Base-by-base conservation (phyloP, 2,329 filamentous ascomycete species). In the Neopestalotiopsis rosae region DNA sequence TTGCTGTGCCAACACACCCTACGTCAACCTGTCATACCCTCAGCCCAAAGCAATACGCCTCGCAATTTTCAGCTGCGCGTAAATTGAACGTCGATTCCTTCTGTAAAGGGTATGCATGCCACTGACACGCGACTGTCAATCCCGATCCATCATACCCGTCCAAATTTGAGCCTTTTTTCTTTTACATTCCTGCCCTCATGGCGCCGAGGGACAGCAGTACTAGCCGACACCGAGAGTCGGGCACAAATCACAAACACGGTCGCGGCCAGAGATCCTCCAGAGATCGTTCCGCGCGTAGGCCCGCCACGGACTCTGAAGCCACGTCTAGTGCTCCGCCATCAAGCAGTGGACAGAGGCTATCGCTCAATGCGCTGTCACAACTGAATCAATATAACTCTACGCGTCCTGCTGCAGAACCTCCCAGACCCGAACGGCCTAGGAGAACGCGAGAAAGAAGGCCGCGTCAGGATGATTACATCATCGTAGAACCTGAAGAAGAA, bases 291-390 rank as follows among this genome's bases (percentile, higher is more conserved):
- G 70, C 79, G 17, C 75, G 74, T 58, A 75, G 79, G n/a, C 73
- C 79, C 2, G 74, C 71, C 3, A 76, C 81, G 2, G 75, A 74
- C 5, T 76, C 79, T 0, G 81, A 83, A 30, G 80, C 79, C 4
- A 78, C 74, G n/a, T 69, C 76, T 12, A 73, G 74, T 40, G 72
- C 72, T 20, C 65, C 73, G 5, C 73, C 74, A 30, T 73, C 75
- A 4, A 34, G 69, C 34, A 24, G 42, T 17, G 42, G n/a, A 5
- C 78, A 75, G 49, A 69, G 76, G 5, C 76, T 86, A 32, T 86
- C 85, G 4, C 77, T 81, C 2, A 87, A 89, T 73, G 89, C 91
- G 5, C 80, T 95, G 63, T 90, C 90, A 13, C 88, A 90, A 75
- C 79, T 95, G 61, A 87, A 94, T 73, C 84, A 88, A 64, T 81